A percentile compares a stretch with the other conserved stretches of the same genome.
Evolutionary conservation across 345 rosid genomes (phyloP).

Genomic region (Lumnitzera racemosa): DNA sequence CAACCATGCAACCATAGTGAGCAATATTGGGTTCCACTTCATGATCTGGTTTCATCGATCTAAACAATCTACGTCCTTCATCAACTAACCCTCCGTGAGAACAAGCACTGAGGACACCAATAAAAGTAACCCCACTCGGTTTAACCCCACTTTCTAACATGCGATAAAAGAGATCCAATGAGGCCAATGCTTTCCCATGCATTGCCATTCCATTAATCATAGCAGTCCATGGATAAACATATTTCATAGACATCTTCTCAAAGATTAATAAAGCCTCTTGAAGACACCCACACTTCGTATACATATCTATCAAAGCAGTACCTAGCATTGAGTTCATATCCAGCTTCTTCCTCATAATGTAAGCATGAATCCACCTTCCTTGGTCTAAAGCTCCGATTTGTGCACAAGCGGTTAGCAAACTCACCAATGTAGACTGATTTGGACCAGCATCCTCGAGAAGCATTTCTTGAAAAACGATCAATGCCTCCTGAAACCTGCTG

Average conservation of each 20-base stretch:
- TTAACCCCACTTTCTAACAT: constrained; percentile 26
- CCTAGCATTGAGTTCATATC: neutral
- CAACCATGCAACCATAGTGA: constrained; percentile 54
- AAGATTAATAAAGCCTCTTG: neutral
- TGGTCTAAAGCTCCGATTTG: constrained; percentile 7
- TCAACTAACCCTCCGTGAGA: constrained; percentile 40
- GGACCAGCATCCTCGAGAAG: constrained; percentile 17
- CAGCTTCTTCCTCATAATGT: neutral
- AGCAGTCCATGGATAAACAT: constrained; percentile 34
- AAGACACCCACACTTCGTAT: constrained; percentile 3
- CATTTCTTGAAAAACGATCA: constrained; percentile 23
- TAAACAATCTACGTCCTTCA: constrained; percentile 30
- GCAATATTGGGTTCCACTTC: constrained; percentile 22
- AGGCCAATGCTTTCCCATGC: constrained; percentile 31
- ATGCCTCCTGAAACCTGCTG: constrained; percentile 19
- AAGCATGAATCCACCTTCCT: constrained; percentile 6
- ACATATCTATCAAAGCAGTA: constrained; percentile 2
- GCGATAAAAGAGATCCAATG: constrained; percentile 25
- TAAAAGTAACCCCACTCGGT: constrained; percentile 38
- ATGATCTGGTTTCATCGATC: constrained; percentile 18
- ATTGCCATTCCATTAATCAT: constrained; percentile 42
- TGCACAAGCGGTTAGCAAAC: constrained; percentile 8
- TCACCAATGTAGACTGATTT: constrained; percentile 5
- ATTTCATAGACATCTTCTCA: neutral
- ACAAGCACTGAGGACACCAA: constrained; percentile 39